These are phyloP conservation scores for Picea sitchensis DNA, from an alignment of 75 land plant genomes.

Conservation along the genomic window DNA sequence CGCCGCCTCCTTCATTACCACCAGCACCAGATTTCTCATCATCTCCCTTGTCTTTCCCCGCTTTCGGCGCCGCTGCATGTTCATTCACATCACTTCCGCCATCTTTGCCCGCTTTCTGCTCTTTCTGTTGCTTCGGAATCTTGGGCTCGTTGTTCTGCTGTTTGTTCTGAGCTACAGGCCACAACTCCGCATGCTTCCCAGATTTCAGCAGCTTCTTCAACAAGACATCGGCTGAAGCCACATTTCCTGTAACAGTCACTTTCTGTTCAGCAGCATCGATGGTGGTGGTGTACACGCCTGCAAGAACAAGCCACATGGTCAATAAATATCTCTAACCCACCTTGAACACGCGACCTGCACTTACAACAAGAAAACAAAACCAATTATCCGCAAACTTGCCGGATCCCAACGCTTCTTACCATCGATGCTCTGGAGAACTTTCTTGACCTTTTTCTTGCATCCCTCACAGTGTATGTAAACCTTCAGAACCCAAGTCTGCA, in stretches of 20 bases:
- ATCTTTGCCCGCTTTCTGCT: too few relatives aligned
- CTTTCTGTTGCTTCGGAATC: too few relatives aligned
- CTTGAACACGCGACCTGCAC: not conserved
- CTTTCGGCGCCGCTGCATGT: too few relatives aligned
- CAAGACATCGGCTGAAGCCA: slow-evolving; percentile 15
- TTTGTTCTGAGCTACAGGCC: not conserved
- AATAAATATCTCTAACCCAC: not conserved
- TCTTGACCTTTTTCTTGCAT: slow-evolving; percentile 74
- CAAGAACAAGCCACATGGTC: not conserved
- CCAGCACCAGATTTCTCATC: too few relatives aligned
- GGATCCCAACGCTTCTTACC: slow-evolving; percentile 21
- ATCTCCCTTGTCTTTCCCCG: too few relatives aligned
- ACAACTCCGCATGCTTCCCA: slow-evolving; percentile 29
- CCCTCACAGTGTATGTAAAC: slow-evolving; percentile 77
- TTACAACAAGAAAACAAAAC: not conserved
- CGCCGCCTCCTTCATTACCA: too few relatives aligned
- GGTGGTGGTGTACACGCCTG: slow-evolving; percentile 27
- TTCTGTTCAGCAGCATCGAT: slow-evolving; percentile 29
- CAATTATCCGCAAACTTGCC: not conserved
- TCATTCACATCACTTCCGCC: too few relatives aligned
- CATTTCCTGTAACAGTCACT: slow-evolving; percentile 29
- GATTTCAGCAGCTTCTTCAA: slow-evolving; percentile 28
- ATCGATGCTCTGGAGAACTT: slow-evolving; percentile 55
- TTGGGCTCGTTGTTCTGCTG: too few relatives aligned
- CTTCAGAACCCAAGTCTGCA: slow-evolving; percentile 60